Evolutionary conservation across 257 asterid species (phyloP).

Genomic region (Cordia subcordata): DNA sequence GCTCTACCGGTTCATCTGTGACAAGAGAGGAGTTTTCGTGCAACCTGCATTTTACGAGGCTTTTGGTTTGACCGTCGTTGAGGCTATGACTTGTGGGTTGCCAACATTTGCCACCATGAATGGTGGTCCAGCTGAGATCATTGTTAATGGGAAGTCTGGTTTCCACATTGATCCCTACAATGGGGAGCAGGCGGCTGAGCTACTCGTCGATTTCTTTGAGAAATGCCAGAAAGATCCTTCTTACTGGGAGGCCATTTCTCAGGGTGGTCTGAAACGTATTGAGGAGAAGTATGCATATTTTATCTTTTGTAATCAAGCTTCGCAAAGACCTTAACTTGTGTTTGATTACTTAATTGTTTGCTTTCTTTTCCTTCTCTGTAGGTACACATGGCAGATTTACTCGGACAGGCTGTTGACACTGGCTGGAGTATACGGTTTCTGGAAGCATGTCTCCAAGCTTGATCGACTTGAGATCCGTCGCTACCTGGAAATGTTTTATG

Average conservation of each 20-base stretch:
- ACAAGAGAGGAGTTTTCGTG: constrained; percentile 76
- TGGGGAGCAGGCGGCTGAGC: constrained; percentile 67
- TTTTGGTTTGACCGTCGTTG: constrained; percentile 91
- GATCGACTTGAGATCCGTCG: constrained; percentile 84
- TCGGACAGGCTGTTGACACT: constrained; percentile 74
- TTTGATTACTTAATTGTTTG: neutral
- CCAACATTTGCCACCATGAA: constrained; percentile 85
- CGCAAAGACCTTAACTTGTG: neutral
- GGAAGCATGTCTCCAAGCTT: constrained; percentile 81
- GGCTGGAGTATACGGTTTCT: constrained; percentile 93
- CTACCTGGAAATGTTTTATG: constrained; percentile 86
- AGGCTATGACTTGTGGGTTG: constrained; percentile 96
- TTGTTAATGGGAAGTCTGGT: constrained; percentile 81
- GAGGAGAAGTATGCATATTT: constrained; percentile 65
- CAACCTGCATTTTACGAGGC: constrained; percentile 99
- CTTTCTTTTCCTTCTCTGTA: constrained; percentile 14
- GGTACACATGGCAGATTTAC: constrained; percentile 94
- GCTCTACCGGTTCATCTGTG: constrained; percentile 85
- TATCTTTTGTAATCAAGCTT: neutral
- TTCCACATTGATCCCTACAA: constrained; percentile 95
- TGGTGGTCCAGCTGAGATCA: constrained; percentile 97
- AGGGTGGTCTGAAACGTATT: constrained; percentile 70
- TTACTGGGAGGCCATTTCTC: constrained; percentile 66
- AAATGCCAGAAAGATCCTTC: constrained; percentile 61
- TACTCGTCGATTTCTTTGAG: constrained; percentile 67